Conservation (phyloP, 441 rosid species). For the Isatis lusitanica region DNA sequence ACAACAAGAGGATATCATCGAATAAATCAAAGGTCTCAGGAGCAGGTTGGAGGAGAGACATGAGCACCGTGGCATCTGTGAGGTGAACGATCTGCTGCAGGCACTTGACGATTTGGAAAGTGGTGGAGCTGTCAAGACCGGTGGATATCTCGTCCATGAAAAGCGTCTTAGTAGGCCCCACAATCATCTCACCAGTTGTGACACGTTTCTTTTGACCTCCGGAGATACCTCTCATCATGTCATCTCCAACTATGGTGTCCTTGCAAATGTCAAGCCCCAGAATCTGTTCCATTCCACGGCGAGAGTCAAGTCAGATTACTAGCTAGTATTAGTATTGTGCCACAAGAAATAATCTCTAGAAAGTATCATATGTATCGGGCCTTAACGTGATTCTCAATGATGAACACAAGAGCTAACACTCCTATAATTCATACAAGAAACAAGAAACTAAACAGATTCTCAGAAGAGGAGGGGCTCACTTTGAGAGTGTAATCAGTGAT, state of each 20-base stretch:
- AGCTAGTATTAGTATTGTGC: background rate
- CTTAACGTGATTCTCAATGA: background rate
- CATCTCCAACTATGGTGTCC: constrained; percentile 16
- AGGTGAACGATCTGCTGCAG: constrained; percentile 19
- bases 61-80: constrained; percentile 13
- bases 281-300: background rate
- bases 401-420: background rate
- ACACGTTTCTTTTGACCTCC: constrained; percentile 23
- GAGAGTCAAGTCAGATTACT: background rate
- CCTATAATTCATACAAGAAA: background rate
- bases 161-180: constrained; percentile 9
- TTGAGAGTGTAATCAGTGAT: constrained; percentile 22
- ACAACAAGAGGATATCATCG: constrained; percentile 14
- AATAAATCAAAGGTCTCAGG: constrained; percentile 14
- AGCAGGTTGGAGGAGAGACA: constrained; percentile 22
- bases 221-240: constrained; percentile 18
- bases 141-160: constrained; percentile 21
- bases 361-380: background rate
- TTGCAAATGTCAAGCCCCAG: constrained; percentile 18
- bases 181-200: constrained; percentile 20
- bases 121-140: constrained; percentile 18
- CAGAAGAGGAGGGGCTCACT: background rate
- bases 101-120: constrained; percentile 20
- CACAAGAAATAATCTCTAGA: background rate
- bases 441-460: background rate